phyloP scores from a whole-genome alignment of 257 asterid species.

The Gentiana macrophylla region DNA sequence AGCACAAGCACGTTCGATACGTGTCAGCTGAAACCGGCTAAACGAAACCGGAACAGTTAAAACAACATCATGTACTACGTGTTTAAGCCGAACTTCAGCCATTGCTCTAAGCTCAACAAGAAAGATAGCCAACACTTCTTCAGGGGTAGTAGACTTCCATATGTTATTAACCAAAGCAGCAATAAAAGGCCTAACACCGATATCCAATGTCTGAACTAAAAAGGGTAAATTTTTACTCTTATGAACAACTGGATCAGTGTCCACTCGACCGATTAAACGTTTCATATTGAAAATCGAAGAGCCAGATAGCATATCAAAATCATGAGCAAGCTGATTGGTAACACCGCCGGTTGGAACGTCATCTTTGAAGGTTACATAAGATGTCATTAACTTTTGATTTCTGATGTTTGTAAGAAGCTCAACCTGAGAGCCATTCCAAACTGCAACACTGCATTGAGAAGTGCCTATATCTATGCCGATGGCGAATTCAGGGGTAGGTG shows the following conservation, averaged over 20 bases:
- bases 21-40: constrained; percentile 69
- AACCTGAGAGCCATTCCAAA: constrained; percentile 67
- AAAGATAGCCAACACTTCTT: constrained; percentile 80
- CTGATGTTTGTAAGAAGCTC: constrained; percentile 64
- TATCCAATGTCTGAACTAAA: constrained; percentile 61
- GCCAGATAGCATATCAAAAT: constrained; percentile 69
- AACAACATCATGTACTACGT: constrained; percentile 47
- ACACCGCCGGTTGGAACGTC: constrained; percentile 65
- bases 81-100: constrained; percentile 63
- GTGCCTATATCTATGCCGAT: constrained; percentile 89
- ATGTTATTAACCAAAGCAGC: constrained; percentile 71
- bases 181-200: constrained; percentile 70
- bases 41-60: constrained; percentile 66
- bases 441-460: constrained; percentile 74
- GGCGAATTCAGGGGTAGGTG: constrained; percentile 45
- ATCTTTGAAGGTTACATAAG: constrained; percentile 61
- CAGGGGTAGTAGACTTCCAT: constrained; percentile 89
- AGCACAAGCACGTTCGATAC: constrained; percentile 79
- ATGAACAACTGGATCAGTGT: constrained; percentile 73
- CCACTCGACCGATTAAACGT: constrained; percentile 71
- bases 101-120: constrained; percentile 55
- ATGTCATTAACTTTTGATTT: constrained; percentile 49
- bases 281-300: constrained; percentile 72
- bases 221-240: constrained; percentile 77
- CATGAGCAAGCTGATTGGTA: constrained; percentile 55